phyloP scores from a whole-genome alignment of 768 basidiomycete species.

The Tylopilus felleus region DNA sequence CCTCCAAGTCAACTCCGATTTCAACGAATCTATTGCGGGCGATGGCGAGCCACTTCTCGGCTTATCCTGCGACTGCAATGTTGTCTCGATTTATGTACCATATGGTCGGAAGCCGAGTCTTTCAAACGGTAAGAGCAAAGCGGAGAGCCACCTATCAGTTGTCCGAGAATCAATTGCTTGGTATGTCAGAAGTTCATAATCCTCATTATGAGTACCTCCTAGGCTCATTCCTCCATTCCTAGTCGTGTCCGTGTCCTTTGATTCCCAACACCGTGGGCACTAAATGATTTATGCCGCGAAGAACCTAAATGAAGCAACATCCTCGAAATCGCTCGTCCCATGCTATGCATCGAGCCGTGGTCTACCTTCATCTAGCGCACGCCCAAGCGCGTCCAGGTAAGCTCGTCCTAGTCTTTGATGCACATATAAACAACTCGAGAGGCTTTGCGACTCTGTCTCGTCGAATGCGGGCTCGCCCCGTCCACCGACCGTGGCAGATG shows the following conservation, averaged over 20 bases:
- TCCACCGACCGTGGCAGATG: conserved; percentile 19
- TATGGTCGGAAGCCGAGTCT: background rate
- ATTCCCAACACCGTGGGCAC: background rate
- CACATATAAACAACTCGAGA: conserved; percentile 14
- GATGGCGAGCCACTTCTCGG: no score
- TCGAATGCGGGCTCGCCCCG: conserved; percentile 15
- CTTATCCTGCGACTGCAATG: no score
- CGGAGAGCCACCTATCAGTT: background rate
- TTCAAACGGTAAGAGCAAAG: background rate
- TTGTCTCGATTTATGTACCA: no score
- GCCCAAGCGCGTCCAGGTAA: conserved; percentile 15
- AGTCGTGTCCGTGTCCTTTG: background rate
- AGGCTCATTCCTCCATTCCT: background rate
- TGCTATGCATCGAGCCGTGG: background rate
- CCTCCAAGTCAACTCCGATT: no score
- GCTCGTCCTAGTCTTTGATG: background rate
- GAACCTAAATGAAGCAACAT: background rate
- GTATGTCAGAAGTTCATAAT: background rate
- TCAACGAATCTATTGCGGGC: no score
- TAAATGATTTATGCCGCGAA: background rate
- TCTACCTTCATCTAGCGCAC: conserved; percentile 26
- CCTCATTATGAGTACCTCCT: conserved; percentile 2
- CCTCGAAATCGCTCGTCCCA: background rate
- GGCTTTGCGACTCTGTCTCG: conserved; percentile 34
- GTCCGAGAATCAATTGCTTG: conserved; percentile 13